Evolutionary conservation across 257 asterid species (phyloP).

Genomic region (Solanum ossicruentum): DNA sequence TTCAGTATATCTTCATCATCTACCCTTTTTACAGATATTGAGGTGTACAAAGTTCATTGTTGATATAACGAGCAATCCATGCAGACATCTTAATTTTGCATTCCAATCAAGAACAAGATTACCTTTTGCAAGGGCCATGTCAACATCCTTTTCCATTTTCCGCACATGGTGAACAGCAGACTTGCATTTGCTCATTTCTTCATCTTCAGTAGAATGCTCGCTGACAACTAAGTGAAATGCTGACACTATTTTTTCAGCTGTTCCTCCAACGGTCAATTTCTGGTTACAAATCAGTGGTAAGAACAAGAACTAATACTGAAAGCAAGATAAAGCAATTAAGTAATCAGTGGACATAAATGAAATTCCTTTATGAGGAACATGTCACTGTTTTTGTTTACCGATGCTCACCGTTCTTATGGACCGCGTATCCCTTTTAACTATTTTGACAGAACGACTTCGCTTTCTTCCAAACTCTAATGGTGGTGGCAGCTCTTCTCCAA

Average conservation of each 20-base stretch:
- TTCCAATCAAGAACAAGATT: background rate
- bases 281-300: constrained; percentile 20
- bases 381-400: constrained; percentile 63
- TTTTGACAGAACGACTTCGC: constrained; percentile 65
- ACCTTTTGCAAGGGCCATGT: constrained; percentile 54
- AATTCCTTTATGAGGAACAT: background rate
- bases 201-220: constrained; percentile 59
- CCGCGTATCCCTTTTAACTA: constrained; percentile 74
- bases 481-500: constrained; percentile 67
- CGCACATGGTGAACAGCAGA: constrained; percentile 51
- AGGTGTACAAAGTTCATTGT: background rate
- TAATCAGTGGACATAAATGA: background rate
- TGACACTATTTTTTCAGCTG: constrained; percentile 73
- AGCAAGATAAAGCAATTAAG: background rate
- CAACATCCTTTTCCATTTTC: constrained; percentile 71
- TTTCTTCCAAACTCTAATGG: constrained; percentile 63
- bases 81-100: background rate
- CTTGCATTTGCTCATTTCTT: constrained; percentile 70
- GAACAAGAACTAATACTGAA: constrained; percentile 1
- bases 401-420: constrained; percentile 51
- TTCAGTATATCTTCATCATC: background rate
- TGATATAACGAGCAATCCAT: background rate
- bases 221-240: constrained; percentile 62
- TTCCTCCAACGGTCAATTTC: constrained; percentile 83
- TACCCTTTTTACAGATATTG: background rate